Conservation (phyloP, 257 asterid genomes). For the Solanum etuberosum region DNA sequence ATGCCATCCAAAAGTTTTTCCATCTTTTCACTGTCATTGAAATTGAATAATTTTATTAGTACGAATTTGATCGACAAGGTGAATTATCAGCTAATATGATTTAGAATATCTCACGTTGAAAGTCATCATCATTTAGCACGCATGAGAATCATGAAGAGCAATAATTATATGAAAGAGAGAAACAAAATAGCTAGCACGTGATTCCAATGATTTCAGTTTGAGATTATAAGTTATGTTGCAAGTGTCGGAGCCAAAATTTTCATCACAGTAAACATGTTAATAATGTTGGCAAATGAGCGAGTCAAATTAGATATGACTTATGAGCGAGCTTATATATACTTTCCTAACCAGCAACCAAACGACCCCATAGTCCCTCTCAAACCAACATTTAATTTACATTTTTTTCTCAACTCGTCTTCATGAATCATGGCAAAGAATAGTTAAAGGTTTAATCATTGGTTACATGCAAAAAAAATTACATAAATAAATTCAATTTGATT, state of each 20-base stretch:
- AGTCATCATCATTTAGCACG: neutral
- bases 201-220: neutral
- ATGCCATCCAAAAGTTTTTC: slow-evolving; percentile 29
- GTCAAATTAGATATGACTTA: neutral
- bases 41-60: neutral
- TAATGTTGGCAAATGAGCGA: neutral
- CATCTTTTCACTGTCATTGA: slow-evolving; percentile 41
- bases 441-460: neutral
- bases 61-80: neutral
- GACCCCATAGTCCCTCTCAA: neutral
- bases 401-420: neutral
- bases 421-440: neutral
- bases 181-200: neutral
- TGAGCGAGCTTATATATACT: neutral
- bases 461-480: neutral
- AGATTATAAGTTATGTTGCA: neutral
- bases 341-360: neutral
- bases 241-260: neutral
- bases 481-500: neutral
- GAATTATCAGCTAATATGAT: neutral
- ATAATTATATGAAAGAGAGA: neutral
- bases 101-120: neutral
- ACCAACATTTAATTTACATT: neutral
- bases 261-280: neutral
- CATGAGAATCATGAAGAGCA: neutral